Conservation (phyloP, 495 filamentous ascomycete species). For the Hyaloscypha hepaticicola region DNA sequence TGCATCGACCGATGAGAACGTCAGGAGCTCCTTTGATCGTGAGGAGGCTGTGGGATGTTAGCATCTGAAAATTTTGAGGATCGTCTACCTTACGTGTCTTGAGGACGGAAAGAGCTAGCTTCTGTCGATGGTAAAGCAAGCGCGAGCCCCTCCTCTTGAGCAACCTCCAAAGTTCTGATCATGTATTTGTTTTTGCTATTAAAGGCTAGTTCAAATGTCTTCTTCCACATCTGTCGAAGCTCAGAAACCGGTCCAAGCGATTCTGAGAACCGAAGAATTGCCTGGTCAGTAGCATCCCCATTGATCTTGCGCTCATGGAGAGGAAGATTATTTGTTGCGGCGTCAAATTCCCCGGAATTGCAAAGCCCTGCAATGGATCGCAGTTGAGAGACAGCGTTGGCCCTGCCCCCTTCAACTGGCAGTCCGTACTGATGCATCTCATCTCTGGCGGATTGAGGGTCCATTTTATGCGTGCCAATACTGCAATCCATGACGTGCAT, state of each 20-base stretch:
- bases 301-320: constrained; percentile 57
- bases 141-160: constrained; percentile 37
- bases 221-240: constrained; percentile 51
- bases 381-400: constrained; percentile 45
- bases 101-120: constrained; percentile 38
- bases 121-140: constrained; percentile 38
- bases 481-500: constrained; percentile 59
- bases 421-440: constrained; percentile 31
- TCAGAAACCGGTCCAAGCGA: constrained; percentile 49
- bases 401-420: constrained; percentile 16
- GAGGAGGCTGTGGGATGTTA: constrained; percentile 36
- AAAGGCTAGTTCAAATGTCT: constrained; percentile 66
- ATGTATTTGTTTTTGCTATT: constrained; percentile 82
- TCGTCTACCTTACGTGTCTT: constrained; percentile 40
- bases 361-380: constrained; percentile 57
- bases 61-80: not conserved
- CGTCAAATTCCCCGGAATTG: constrained; percentile 69
- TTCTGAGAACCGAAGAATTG: constrained; percentile 66
- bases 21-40: constrained; percentile 67
- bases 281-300: constrained; percentile 73
- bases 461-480: constrained; percentile 42
- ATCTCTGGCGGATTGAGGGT: constrained; percentile 41
- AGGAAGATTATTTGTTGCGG: constrained; percentile 51
- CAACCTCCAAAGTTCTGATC: constrained; percentile 47
- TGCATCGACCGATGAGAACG: constrained; percentile 57